Base-by-base conservation (phyloP, 208 protist species). In the Blechomonas ayalai region DNA sequence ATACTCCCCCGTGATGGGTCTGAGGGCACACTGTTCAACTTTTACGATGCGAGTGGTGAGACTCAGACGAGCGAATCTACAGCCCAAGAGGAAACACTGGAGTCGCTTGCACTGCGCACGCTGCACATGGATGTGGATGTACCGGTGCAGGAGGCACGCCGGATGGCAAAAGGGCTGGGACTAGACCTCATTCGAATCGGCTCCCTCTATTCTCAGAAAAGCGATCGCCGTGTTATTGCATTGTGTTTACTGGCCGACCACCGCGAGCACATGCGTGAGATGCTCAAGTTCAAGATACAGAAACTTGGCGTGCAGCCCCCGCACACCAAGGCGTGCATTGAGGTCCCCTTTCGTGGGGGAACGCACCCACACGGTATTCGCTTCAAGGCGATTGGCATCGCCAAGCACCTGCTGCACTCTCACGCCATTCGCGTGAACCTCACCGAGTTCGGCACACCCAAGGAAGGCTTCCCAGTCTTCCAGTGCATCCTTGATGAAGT, bases 351-450 rank as follows among this genome's bases (percentile, higher is more conserved):
- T 45, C 76, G 75, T 35, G 84, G 84, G 24, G 80, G 76, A 27
- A 92, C 79, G 1, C 81, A 90, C 50, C 79, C 84, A 6, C 84
- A 92, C 51, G 80, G 67, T 10, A 85, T 92, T 24, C 84, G 84
- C 42, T 86, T 92, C 62, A 92, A 92, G 62, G 67, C 61, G 29
- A 66, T 82, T 19, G 84, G 79, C 32, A 68, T 92, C 33, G 80
- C 80, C 2, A 87, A 87, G 52, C 73, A 81, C 41, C 52, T 92
- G 8, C 60, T 92, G 3, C 84, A 72, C 26, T 68, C 77, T 15
- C 79, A 87, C 32, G 65, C 62, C 5, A 61, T 92, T 29, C 76
- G 80, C 13, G 59, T 92, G 38, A 83, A 87, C 45, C 44, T 92
- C 15, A 92, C 80, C 28, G 71, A 92, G 56, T 92, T 92, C 38